phyloP scores from a whole-genome alignment of 768 basidiomycete species.

The Collybiopsis luxurians region DNA sequence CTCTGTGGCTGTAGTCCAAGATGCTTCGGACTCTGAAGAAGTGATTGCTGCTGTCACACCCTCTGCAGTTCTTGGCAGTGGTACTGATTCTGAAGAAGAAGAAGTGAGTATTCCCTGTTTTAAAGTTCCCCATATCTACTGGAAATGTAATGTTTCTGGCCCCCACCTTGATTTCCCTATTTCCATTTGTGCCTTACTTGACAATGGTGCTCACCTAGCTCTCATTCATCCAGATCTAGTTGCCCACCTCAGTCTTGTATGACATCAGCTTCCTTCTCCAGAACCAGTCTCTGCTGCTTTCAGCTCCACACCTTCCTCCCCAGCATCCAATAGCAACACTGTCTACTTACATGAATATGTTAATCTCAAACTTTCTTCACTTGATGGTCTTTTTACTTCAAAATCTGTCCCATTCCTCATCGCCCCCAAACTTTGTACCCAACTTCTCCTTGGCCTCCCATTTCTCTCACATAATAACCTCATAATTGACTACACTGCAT shows the following conservation, averaged over 20 bases:
- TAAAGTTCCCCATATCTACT: neutral
- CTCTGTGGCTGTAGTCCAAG: no score
- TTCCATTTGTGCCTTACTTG: constrained; percentile 18
- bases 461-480: no score
- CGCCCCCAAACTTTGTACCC: neutral
- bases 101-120: neutral
- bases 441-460: constrained; percentile 16
- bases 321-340: no score
- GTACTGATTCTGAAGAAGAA: neutral
- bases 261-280: neutral
- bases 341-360: no score
- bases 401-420: neutral
- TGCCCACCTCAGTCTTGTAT: constrained; percentile 15
- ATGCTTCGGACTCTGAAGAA: no score
- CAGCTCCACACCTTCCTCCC: neutral
- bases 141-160: neutral
- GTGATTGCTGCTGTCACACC: neutral
- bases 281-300: neutral
- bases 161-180: neutral
- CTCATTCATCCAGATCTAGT: constrained; percentile 25
- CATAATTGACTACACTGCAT: no score
- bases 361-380: neutral
- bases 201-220: constrained; percentile 26
- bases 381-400: no score
- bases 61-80: neutral